Evolutionary conservation across 371 early-diverging fungal genomes (phyloP).

Genomic region (Dichotomocladium elegans): DNA sequence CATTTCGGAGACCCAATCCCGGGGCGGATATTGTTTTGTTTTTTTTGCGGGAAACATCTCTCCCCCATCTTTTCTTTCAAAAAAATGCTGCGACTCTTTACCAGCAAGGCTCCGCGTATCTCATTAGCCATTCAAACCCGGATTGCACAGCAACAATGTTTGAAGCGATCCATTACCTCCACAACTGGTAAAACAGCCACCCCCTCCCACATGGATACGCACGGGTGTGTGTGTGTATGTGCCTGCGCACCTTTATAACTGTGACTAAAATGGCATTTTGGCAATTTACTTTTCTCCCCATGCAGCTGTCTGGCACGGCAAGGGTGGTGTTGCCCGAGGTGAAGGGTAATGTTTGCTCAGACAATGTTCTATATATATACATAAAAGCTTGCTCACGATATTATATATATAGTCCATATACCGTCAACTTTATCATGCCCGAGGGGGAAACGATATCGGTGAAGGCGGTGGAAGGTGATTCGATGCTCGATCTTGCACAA

Average conservation of each 20-base stretch:
- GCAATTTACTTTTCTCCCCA: background rate
- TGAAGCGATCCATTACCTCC: conserved; percentile 17
- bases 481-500: conserved; percentile 94
- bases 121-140: conserved; percentile 1
- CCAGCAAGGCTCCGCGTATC: conserved; percentile 12
- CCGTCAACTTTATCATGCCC: conserved; percentile 60
- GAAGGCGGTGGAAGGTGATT: conserved; percentile 80
- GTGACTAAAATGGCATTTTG: background rate
- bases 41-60: too few species aligned
- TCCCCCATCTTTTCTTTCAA: conserved; percentile 1
- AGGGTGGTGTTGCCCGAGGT: conserved; percentile 23
- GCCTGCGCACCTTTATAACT: too few species aligned
- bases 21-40: too few species aligned
- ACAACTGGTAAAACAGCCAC: conserved; percentile 16
- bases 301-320: conserved; percentile 31
- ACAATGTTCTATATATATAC: background rate
- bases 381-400: background rate
- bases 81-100: conserved; percentile 24
- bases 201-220: background rate
- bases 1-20: background rate
- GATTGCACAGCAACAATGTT: background rate
- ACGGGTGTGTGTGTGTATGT: too few species aligned
- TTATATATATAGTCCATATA: conserved; percentile 34
- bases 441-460: conserved; percentile 80
- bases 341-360: conserved; percentile 23